These are phyloP conservation scores for Cystobasidium pallidum DNA, from an alignment of 1,284 basidiomycete genomes.

Conservation along the genomic window DNA sequence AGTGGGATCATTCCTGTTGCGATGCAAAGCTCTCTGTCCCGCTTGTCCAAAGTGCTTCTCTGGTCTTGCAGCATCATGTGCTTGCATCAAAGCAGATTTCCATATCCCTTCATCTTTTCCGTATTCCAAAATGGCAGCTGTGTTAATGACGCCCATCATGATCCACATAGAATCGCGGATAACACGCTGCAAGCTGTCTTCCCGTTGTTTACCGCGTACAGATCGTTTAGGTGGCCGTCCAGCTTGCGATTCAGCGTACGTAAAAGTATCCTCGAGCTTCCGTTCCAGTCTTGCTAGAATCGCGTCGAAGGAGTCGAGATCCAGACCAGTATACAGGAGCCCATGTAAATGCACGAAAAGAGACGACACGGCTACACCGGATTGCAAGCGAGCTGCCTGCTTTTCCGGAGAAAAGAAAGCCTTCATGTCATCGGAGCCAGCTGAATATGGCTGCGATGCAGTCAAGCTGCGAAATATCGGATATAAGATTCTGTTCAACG, in stretches of 20 bases:
- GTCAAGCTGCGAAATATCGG: slow-evolving; percentile 61
- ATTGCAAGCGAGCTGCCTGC: slow-evolving; percentile 60
- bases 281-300: slow-evolving; percentile 83
- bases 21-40: slow-evolving; percentile 34
- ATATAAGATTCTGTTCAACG: neutral
- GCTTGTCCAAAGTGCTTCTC: slow-evolving; percentile 54
- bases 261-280: slow-evolving; percentile 64
- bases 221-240: slow-evolving; percentile 12
- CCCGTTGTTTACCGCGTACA: slow-evolving; percentile 50
- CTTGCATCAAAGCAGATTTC: neutral
- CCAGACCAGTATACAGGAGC: slow-evolving; percentile 91
- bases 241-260: slow-evolving; percentile 13
- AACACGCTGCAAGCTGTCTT: slow-evolving; percentile 61
- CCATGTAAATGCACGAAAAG: slow-evolving; percentile 91
- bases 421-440: slow-evolving; percentile 82
- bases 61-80: neutral
- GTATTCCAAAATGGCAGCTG: slow-evolving; percentile 82
- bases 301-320: slow-evolving; percentile 84
- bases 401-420: slow-evolving; percentile 78
- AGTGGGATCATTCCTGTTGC: slow-evolving; percentile 50
- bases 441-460: slow-evolving; percentile 81
- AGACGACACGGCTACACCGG: slow-evolving; percentile 76
- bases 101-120: slow-evolving; percentile 64
- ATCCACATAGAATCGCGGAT: slow-evolving; percentile 86
- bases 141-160: slow-evolving; percentile 87